Base-by-base conservation (phyloP, 2,329 filamentous ascomycete genomes). In the Pyricularia sp. region DNA sequence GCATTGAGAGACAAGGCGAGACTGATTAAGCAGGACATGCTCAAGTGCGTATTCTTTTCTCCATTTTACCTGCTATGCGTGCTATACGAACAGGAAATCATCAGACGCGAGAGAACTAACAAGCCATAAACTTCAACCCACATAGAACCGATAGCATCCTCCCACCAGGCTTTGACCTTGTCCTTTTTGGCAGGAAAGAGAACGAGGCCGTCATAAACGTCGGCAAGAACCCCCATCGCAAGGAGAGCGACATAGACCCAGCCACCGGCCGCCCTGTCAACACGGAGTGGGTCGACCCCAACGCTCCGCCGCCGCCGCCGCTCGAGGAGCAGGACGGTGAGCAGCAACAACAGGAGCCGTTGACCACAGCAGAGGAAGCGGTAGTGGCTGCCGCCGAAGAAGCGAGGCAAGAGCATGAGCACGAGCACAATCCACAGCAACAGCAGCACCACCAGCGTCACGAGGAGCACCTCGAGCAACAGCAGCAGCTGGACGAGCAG, bases 1-100 rank as follows among this genome's bases (percentile, higher is more conserved):
- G 82, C 84, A 4, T 80, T 85, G 69, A 84, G 85, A 7, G 85
- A 88, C 78, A 85, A 84, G 76, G 85, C 85, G n/a, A 82, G 85
- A 66, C 82, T 85, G 69, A 71, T 86, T 68, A 88, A 88, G 77
- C 82, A 85, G 50, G 81, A 83, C 36, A 79, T 83, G 64, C 77
- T 88, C 20, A 79, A 79, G 79, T 80, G 72, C 69, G 78, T 75
- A 10, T 61, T 36, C 20, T n/a, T 68, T 66, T 50, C 11, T n/a
- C 61, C 5, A 36, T 17, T 17, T 36, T 3, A 12, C 4, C 33
- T 9, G 12, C 17, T 14, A 36, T 36, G 14, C 14, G 12, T 17
- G 5, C 17, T 17, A 14, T 30, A 59, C 17, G 1, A 26, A 11
- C 23, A 26, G 14, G 28, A n/a, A 26, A 25, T 66, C 14, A 66